Conservation (phyloP, 1,284 basidiomycete species). For the Boletellus sp. region DNA sequence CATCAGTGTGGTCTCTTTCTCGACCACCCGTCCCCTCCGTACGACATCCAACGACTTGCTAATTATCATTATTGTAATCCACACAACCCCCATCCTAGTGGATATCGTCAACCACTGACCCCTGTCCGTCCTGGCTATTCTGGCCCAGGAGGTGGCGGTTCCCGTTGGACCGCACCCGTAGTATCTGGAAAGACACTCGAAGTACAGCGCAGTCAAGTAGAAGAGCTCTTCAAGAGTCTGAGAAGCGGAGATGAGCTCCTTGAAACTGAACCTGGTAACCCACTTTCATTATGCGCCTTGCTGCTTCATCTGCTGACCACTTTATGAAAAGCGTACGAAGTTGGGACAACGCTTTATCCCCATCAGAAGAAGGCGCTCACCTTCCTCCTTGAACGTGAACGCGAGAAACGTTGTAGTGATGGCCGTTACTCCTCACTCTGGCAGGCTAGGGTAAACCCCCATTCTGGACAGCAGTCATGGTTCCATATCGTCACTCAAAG, state of each 20-base stretch:
- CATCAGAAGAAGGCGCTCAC: slow-evolving; percentile 98
- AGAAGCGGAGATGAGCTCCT: slow-evolving; percentile 82
- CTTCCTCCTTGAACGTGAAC: slow-evolving; percentile 93
- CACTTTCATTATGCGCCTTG: slow-evolving; percentile 14
- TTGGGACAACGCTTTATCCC: slow-evolving; percentile 89
- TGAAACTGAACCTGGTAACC: slow-evolving; percentile 81
- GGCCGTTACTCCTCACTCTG: slow-evolving; percentile 73
- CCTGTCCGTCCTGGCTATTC: slow-evolving; percentile 41
- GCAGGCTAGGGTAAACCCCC: slow-evolving; percentile 57
- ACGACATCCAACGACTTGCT: slow-evolving; percentile 55
- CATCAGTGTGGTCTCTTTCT: slow-evolving; percentile 67
- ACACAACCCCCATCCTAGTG: slow-evolving; percentile 78
- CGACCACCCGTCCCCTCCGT: slow-evolving; percentile 71
- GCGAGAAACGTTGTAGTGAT: slow-evolving; percentile 54
- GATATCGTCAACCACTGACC: slow-evolving; percentile 46
- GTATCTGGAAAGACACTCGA: slow-evolving; percentile 81
- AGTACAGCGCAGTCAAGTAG: slow-evolving; percentile 89
- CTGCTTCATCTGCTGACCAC: slow-evolving; percentile 15
- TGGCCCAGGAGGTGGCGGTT: slow-evolving; percentile 39
- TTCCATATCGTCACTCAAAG: slow-evolving; percentile 85
- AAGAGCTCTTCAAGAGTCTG: slow-evolving; percentile 88
- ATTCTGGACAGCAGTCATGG: slow-evolving; percentile 57
- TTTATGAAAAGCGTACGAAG: slow-evolving; percentile 58
- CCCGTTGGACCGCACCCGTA: slow-evolving; percentile 57
- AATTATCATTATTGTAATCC: slow-evolving; percentile 83